Evolutionary conservation across 768 basidiomycete species (phyloP).

Genomic region (Imleria badia): DNA sequence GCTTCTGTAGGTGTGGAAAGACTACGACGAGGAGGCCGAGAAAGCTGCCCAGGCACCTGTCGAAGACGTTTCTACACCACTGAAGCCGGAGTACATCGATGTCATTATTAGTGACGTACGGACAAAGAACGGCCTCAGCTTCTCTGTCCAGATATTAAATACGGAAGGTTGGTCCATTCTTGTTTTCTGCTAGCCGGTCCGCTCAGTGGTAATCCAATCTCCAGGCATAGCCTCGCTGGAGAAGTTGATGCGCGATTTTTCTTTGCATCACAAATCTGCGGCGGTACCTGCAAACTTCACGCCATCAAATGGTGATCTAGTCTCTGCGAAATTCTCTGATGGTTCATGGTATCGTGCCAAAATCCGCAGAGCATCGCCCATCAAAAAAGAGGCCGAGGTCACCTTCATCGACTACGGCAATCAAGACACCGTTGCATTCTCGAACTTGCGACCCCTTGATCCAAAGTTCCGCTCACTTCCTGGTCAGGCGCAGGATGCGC

Average conservation of each 20-base stretch:
- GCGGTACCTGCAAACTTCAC: conserved; percentile 64
- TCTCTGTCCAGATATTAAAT: conserved; percentile 93
- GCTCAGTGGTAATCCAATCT: conserved; percentile 1
- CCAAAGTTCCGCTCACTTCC: conserved; percentile 85
- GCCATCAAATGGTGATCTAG: conserved; percentile 84
- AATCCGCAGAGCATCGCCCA: conserved; percentile 78
- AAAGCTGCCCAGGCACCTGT: conserved; percentile 47
- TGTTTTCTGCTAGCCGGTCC: neutral
- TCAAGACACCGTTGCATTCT: conserved; percentile 82
- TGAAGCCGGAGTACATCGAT: conserved; percentile 87
- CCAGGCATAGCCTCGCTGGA: conserved; percentile 89
- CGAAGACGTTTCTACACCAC: conserved; percentile 47
- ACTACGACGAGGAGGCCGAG: conserved; percentile 75
- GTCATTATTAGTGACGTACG: conserved; percentile 90
- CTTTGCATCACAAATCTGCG: conserved; percentile 74
- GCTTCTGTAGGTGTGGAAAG: conserved; percentile 72
- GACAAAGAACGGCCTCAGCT: conserved; percentile 67
- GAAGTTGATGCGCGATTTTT: conserved; percentile 93
- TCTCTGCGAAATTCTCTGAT: conserved; percentile 93
- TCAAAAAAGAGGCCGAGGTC: conserved; percentile 93
- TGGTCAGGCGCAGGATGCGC: conserved; percentile 93
- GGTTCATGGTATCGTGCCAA: conserved; percentile 96
- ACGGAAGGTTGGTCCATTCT: conserved; percentile 67
- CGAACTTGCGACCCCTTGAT: conserved; percentile 87
- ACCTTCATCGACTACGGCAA: conserved; percentile 97